A percentile compares a stretch with the other conserved stretches of the same genome.
These are phyloP conservation scores for Globisporangium splendens DNA, from an alignment of 352 stramenopile genomes.

Conservation along the genomic window DNA sequence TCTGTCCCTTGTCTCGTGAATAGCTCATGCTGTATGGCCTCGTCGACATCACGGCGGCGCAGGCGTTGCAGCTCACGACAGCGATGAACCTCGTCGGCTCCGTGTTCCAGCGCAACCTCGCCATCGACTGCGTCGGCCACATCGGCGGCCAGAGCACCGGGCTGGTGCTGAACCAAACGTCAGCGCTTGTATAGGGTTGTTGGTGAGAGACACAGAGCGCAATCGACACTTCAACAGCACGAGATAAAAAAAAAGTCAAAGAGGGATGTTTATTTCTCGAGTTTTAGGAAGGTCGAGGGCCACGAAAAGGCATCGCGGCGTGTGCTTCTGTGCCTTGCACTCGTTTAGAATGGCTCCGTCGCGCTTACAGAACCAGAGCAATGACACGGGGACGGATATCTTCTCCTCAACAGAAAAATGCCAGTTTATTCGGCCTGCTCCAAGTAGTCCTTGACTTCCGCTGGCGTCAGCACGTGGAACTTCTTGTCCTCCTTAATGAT, in stretches of 20 bases:
- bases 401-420: no score
- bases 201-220: no score
- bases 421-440: constrained; percentile 95
- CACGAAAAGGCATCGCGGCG: no score
- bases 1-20: no score
- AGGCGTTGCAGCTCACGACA: constrained; percentile 68
- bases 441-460: constrained; percentile 99
- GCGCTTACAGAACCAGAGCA: no score
- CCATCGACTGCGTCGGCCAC: constrained; percentile 77
- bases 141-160: constrained; percentile 62
- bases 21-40: constrained; percentile 65
- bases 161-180: constrained; percentile 45
- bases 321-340: no score
- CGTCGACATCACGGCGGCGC: constrained; percentile 49
- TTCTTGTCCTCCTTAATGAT: constrained; percentile 97
- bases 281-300: no score
- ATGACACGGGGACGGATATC: no score
- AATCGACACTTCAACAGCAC: no score
- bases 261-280: no score
- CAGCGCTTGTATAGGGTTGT: constrained; percentile 16
- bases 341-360: no score
- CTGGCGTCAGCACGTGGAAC: constrained; percentile 95
- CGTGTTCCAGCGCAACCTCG: constrained; percentile 51
- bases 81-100: constrained; percentile 55
- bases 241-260: no score